phyloP scores from a whole-genome alignment of 2,329 filamentous ascomycete genomes.

The Ceratocystis albifundus region DNA sequence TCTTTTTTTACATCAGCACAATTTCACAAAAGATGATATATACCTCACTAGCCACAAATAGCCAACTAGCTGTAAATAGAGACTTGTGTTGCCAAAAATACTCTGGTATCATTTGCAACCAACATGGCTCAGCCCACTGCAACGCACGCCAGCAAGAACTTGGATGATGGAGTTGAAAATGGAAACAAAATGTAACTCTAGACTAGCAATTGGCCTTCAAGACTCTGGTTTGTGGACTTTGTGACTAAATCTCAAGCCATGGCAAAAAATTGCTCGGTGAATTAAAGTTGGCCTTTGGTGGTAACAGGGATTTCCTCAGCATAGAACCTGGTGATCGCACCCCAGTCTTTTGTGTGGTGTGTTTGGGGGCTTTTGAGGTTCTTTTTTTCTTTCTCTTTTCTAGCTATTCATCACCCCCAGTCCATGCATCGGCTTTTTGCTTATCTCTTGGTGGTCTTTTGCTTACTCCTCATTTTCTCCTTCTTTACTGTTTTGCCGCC shows the following conservation, averaged over 20 bases:
- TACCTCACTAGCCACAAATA: not conserved
- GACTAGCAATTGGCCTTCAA: not conserved
- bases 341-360: not conserved
- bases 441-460: not conserved
- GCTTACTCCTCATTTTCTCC: not conserved
- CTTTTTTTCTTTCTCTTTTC: not conserved
- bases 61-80: not conserved
- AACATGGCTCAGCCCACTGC: not conserved
- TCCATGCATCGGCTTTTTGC: not conserved
- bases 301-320: too few species aligned
- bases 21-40: too few species aligned
- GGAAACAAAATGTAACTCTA: not conserved
- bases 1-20: too few species aligned
- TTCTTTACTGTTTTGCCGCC: not conserved
- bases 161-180: not conserved
- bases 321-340: too few species aligned
- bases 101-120: not conserved
- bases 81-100: not conserved
- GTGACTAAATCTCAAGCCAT: not conserved
- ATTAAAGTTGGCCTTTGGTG: too few species aligned
- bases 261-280: not conserved
- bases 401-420: not conserved
- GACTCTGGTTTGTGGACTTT: not conserved
- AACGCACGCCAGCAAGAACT: not conserved
- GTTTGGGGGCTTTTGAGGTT: not conserved